Evolutionary conservation across 768 basidiomycete species (phyloP).

Genomic region (Suillus occidentalis): DNA sequence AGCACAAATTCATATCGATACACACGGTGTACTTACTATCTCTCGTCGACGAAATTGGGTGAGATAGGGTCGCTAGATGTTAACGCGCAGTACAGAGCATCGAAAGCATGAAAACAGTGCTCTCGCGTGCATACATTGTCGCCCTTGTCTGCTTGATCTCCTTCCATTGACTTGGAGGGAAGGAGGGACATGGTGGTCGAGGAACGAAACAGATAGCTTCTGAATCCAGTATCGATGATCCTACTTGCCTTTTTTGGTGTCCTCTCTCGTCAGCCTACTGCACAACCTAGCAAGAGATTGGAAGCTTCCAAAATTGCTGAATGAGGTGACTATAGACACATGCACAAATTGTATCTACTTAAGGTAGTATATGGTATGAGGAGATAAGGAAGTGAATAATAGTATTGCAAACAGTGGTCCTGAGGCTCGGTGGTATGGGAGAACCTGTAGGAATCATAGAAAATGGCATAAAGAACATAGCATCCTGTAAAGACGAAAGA

Average conservation of each 20-base stretch:
- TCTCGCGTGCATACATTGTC: conserved; percentile 59
- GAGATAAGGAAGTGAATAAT: conserved; percentile 38
- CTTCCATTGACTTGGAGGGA: conserved; percentile 49
- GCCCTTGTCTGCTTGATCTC: conserved; percentile 38
- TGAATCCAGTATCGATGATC: conserved; percentile 1
- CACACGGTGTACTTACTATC: conserved; percentile 58
- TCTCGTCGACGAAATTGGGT: conserved; percentile 67
- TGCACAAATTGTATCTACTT: conserved; percentile 37
- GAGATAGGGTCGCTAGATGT: conserved; percentile 50
- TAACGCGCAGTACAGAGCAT: conserved; percentile 77
- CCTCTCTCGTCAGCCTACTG: conserved; percentile 4
- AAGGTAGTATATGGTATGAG: conserved; percentile 41
- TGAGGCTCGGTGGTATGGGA: conserved; percentile 22
- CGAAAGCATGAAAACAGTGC: conserved; percentile 83
- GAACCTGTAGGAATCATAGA: conserved; percentile 22
- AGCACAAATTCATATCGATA: background rate
- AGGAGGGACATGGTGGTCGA: conserved; percentile 52
- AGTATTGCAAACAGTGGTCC: conserved; percentile 19
- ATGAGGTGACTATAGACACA: conserved; percentile 32
- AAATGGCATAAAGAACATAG: conserved; percentile 30
- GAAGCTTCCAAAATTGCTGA: conserved; percentile 9
- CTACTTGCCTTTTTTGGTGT: conserved; percentile 29
- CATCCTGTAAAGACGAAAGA: conserved; percentile 19
- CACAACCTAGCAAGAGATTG: conserved; percentile 6
- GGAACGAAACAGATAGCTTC: conserved; percentile 17